These are phyloP conservation scores for Sporothrix humicola DNA, from an alignment of 2,329 filamentous ascomycete genomes.

Conservation along the genomic window DNA sequence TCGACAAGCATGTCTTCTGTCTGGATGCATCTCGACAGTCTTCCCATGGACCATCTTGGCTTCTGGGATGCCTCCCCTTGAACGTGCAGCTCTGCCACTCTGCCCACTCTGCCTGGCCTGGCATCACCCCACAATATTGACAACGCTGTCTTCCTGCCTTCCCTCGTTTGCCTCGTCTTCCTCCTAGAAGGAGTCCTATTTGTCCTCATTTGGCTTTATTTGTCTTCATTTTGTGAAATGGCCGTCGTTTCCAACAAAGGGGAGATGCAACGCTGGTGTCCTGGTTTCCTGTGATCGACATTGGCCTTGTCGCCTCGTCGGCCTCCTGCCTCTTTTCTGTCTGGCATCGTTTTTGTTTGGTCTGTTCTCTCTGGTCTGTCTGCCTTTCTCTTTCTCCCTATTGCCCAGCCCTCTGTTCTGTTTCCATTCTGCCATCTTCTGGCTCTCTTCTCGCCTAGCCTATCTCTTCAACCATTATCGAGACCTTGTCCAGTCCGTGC, in stretches of 20 bases:
- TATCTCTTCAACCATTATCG: background rate
- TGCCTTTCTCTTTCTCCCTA: background rate
- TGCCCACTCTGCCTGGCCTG: no score
- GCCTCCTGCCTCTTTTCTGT: background rate
- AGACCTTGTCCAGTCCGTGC: background rate
- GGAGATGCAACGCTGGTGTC: conserved; percentile 13
- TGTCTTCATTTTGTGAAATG: conserved; percentile 1
- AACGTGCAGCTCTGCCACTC: background rate
- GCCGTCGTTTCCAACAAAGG: conserved; percentile 4
- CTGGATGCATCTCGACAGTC: background rate
- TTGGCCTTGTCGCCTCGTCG: no score
- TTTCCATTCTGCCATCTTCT: background rate
- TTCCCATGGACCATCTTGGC: background rate
- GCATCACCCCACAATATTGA: no score
- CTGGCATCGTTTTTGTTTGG: background rate
- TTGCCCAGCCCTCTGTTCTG: background rate
- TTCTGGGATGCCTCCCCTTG: background rate
- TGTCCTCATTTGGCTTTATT: no score
- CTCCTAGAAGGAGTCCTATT: no score
- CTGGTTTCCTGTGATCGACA: background rate
- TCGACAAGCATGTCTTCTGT: background rate
- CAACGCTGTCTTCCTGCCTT: no score
- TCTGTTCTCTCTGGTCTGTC: background rate
- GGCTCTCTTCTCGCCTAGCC: background rate
- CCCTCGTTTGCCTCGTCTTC: background rate